These are phyloP conservation scores for Cryptococcus sp. DNA, from an alignment of 1,284 basidiomycete genomes.

Conservation along the genomic window DNA sequence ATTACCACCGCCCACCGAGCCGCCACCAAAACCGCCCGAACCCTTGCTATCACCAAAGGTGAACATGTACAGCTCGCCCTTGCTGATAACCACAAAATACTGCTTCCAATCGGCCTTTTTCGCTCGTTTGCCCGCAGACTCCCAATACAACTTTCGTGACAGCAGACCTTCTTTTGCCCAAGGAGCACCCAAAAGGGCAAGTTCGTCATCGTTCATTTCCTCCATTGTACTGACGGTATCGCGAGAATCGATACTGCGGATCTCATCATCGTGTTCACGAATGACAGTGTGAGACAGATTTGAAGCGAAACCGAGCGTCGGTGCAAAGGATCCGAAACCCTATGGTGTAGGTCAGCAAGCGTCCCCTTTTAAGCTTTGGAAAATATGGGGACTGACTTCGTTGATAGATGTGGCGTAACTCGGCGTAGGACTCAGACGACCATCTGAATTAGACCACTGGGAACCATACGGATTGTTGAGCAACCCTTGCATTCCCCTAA, in stretches of 20 bases:
- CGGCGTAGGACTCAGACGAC: slow-evolving; percentile 82
- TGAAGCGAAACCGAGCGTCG: slow-evolving; percentile 89
- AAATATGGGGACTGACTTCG: slow-evolving; percentile 60
- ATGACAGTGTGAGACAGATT: slow-evolving; percentile 96
- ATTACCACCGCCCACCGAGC: slow-evolving; percentile 86
- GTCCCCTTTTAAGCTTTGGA: too few species aligned
- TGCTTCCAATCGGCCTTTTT: slow-evolving; percentile 88
- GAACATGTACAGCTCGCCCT: slow-evolving; percentile 93
- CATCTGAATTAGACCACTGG: slow-evolving; percentile 60
- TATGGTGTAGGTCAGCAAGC: neutral
- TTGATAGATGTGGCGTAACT: slow-evolving; percentile 81
- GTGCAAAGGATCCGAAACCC: slow-evolving; percentile 57
- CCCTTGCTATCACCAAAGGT: slow-evolving; percentile 69
- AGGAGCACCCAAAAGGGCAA: slow-evolving; percentile 89
- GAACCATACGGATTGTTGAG: slow-evolving; percentile 53
- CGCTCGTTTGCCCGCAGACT: slow-evolving; percentile 66
- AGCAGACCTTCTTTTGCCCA: slow-evolving; percentile 99
- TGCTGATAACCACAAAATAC: slow-evolving; percentile 92
- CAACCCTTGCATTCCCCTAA: slow-evolving; percentile 79
- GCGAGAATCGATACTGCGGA: slow-evolving; percentile 64
- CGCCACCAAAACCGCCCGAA: slow-evolving; percentile 54
- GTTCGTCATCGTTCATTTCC: slow-evolving; percentile 82
- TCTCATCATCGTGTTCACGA: slow-evolving; percentile 90
- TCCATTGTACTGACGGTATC: slow-evolving; percentile 58
- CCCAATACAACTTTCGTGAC: slow-evolving; percentile 91